Evolutionary conservation across 345 rosid genomes (phyloP), one percentile per base, ranked within the genome.

Genomic region (Eucalyptus globulus): DNA sequence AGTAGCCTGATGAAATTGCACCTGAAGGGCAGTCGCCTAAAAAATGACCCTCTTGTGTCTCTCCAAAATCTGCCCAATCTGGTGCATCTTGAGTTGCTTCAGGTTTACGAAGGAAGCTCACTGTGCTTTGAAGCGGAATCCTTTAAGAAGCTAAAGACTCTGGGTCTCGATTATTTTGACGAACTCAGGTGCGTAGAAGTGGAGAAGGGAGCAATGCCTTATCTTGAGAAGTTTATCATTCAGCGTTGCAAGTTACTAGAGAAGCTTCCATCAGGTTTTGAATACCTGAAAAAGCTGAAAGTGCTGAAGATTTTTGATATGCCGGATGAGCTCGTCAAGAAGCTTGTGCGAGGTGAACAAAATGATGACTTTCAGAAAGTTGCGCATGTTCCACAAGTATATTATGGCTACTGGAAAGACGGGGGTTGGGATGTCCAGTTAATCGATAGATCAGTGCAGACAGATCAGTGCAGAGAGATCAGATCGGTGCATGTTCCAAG

Each of bases 351-450:
- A 44, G 88, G 88, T n/a, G 89, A 10, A 43, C 86, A 88, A 67
- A 85, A 87, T 67, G 90, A 91, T 62, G 92, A 90, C 14, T 92
- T 49, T 80, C 47, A 21, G 54, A 90, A 88, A 65, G 90, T 90
- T 17, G 91, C 89, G n/a, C 90, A 81, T 69, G 83, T 92, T 69
- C 92, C 93, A 26, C 89, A 92, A 89, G 92, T 90, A 49, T 88
- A 86, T 81, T 88, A 76, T 29, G 91, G 91, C 8, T 88, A 90
- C 89, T 91, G 91, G 91, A 90, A 90, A 65, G 92, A 92, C 1
- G 91, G 90, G 10, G 93, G 90, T 16, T 89, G 92, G 93, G 91
- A 93, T 9, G 91, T 91, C 27, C 90, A 91, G 67, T 80, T 91
- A 7, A 67, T 90, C 10, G 92, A 89, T 34, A 85, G 86, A 88